Evolutionary conservation across 257 asterid species (phyloP), one percentile per base, ranked within the genome.

Genomic region (Voacanga thouarsii): DNA sequence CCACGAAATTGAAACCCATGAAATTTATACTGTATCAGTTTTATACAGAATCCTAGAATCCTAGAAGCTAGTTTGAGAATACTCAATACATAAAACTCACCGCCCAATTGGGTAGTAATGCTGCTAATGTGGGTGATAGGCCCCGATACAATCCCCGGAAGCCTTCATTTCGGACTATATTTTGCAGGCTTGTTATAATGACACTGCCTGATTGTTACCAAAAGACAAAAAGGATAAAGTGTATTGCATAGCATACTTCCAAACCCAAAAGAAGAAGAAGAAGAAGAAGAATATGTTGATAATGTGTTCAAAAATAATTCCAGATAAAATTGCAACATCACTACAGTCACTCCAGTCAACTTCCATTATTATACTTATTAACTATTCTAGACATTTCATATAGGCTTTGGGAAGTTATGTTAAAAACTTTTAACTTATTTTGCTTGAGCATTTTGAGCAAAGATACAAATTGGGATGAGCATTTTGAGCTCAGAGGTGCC

Each of bases 71-170:
- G 7, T 19, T 18, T 66, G 10, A 72, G 24, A 55, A 73, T 55
- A 56, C 51, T 74, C n/a, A 72, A 74, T 28, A 82, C 74, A 80
- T 6, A 80, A 79, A 75, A 86, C 97, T 89, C 84, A 96, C 99
- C 71, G 99, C 99, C 99, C 99, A 96, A 85, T 92, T 96, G 1
- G 99, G 99, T 89, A 96, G 99, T 75, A 96, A 87, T 77, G 98
- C 99, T 41, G 92, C 77, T 85, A 96, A 69, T 73, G 98, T 93
- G 55, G 99, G 98, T 71, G 99, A 89, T 80, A 96, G 99, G 67
- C 99, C 99, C 47, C 97, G 97, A 84, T 96, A 96, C 76, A 96
- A 91, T 73, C 99, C 99, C 90, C 84, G 87, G 60, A 89, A 57
- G 70, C 99, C 99, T 88, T 96, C 98, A 18, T 83, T 85, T 43